These are phyloP conservation scores for Anisodus tanguticus DNA, from an alignment of 257 asterid genomes.

Conservation along the genomic window DNA sequence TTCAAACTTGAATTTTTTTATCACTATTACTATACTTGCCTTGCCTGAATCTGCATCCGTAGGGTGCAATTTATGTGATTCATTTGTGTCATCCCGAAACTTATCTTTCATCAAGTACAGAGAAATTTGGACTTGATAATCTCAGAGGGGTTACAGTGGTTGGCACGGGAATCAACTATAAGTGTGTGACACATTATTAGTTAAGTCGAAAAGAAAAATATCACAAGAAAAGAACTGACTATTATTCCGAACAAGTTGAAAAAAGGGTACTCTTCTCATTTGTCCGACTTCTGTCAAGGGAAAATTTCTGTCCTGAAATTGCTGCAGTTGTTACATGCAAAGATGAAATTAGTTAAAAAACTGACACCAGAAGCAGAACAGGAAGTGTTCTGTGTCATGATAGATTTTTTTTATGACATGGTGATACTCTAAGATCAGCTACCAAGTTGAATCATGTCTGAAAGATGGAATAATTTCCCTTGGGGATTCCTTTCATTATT, in stretches of 20 bases:
- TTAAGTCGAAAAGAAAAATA: conserved; percentile 5
- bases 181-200: conserved; percentile 8
- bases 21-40: not conserved
- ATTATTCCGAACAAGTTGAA: not conserved
- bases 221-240: not conserved
- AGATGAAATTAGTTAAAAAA: not conserved
- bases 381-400: not conserved
- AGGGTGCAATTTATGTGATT: not conserved
- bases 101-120: not conserved
- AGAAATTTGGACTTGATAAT: conserved; percentile 20
- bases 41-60: conserved; percentile 1
- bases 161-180: not conserved
- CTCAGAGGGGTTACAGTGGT: not conserved
- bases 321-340: conserved; percentile 19
- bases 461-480: no score
- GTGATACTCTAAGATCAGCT: not conserved
- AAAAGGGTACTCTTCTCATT: not conserved
- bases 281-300: not conserved
- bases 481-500: no score
- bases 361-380: not conserved
- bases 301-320: not conserved
- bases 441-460: not conserved
- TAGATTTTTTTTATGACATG: conserved; percentile 10
- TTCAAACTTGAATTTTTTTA: not conserved
- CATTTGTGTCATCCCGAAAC: not conserved